Evolutionary conservation across 139 green algal genomes (phyloP).

Genomic region (Coccomyxa sp.): DNA sequence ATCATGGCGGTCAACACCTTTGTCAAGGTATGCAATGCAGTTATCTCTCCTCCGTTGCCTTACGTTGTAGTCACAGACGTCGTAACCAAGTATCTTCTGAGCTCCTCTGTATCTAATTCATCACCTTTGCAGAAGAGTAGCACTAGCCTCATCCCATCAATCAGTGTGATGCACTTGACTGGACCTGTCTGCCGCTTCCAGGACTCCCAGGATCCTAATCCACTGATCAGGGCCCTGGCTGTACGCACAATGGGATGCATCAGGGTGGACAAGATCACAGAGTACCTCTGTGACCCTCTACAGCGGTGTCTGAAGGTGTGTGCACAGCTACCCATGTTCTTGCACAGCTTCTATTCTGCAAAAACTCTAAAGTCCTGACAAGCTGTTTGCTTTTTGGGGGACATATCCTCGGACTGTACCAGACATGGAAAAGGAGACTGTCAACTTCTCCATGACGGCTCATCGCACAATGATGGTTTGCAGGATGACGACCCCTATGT

Average conservation of each 20-base stretch:
- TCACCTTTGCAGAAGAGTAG: background rate
- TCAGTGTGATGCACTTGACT: background rate
- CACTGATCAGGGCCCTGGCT: slow-evolving; percentile 93
- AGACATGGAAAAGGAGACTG: too few species aligned
- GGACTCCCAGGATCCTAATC: slow-evolving; percentile 97
- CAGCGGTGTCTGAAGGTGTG: slow-evolving; percentile 79
- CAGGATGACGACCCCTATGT: slow-evolving; percentile 98
- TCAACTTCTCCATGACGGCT: too few species aligned
- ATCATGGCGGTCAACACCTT: slow-evolving; percentile 99
- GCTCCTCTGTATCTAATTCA: background rate
- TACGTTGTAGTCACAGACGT: too few species aligned
- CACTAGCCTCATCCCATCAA: background rate
- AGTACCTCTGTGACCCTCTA: slow-evolving; percentile 98
- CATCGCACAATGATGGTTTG: too few species aligned
- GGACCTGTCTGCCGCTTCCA: slow-evolving; percentile 25
- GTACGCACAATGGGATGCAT: slow-evolving; percentile 99
- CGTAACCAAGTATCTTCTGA: background rate
- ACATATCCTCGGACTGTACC: too few species aligned
- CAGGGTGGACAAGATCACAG: slow-evolving; percentile 97
- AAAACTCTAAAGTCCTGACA: too few species aligned
- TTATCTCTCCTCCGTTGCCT: background rate
- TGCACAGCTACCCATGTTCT: too few species aligned
- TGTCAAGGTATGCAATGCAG: slow-evolving; percentile 81
- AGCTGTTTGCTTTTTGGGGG: too few species aligned
- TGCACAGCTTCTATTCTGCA: too few species aligned